A percentile compares a stretch with the other conserved stretches of the same genome.
phyloP scores from a whole-genome alignment of 257 asterid genomes.

The Sherardia arvensis region DNA sequence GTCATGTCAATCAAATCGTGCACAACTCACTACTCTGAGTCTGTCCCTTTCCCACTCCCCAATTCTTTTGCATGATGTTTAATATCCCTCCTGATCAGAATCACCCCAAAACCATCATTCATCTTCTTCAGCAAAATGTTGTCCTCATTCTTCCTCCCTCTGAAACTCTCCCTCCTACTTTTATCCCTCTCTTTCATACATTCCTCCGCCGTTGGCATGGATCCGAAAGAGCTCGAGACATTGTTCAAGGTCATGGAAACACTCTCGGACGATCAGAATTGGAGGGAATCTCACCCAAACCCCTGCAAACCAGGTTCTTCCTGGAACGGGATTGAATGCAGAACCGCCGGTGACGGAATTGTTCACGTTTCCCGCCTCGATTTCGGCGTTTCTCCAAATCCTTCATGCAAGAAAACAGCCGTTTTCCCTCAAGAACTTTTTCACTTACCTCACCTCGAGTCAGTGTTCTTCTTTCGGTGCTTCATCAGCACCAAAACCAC shows the following conservation, averaged over 20 bases:
- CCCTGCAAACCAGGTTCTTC: constrained; percentile 63
- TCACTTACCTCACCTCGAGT: constrained; percentile 53
- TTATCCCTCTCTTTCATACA: constrained; percentile 8
- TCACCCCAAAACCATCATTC: background rate
- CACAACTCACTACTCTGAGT: constrained; percentile 11
- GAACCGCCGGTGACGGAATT: constrained; percentile 17
- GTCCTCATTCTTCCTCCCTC: constrained; percentile 19
- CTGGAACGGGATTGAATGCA: constrained; percentile 77
- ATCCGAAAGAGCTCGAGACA: constrained; percentile 46
- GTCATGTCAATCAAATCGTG: constrained; percentile 58
- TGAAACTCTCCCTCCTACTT: constrained; percentile 9
- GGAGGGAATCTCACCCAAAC: constrained; percentile 59
- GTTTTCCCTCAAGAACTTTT: constrained; percentile 63
- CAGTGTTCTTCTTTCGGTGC: constrained; percentile 64
- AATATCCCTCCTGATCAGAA: background rate
- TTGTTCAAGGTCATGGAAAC: constrained; percentile 68
- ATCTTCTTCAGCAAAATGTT: constrained; percentile 25
- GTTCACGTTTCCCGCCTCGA: constrained; percentile 64
- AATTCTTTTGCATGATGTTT: background rate
- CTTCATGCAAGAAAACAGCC: constrained; percentile 60
- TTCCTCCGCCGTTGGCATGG: constrained; percentile 28
- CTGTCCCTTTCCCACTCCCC: constrained; percentile 6
- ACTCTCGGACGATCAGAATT: constrained; percentile 43
- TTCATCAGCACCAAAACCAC: constrained; percentile 37
- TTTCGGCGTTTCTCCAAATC: constrained; percentile 65